Base-by-base conservation (phyloP, 148 eudicot species). In the Chenopodium quinoa region DNA sequence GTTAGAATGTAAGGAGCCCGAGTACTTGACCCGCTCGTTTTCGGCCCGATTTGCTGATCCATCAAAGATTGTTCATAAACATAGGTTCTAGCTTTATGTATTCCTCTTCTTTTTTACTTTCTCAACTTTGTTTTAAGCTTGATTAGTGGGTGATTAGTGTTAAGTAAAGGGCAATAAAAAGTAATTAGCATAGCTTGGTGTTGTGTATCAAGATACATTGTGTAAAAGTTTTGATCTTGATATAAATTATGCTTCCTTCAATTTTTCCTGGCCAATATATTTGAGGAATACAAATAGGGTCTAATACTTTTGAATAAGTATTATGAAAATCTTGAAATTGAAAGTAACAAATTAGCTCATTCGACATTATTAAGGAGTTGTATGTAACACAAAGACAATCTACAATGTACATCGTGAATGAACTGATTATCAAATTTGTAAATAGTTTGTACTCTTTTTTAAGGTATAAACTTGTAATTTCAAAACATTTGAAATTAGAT, bases 31-130 rank as follows among this genome's bases (percentile, higher is more conserved):
- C 79, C 86, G 92, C 67, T 91, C 94, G 2, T 91, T 91, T 79
- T 91, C 92, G 0, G 92, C 92, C 69, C 85, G 94, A 63, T 91
- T 84, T 82, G 94, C 94, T 63, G 89, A 85, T 82, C 92, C 92
- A 22, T 89, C 91, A 22, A 91, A 75, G 81, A 81, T 72, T 68
- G 52, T 71, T 65, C 32, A 48, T 31, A 66, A 66, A 47, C 73
- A 70, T 46, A 79, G 63, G 47, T 75, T 79, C 73, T 47, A 67
- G 19, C 66, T 60, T 73, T 75, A 83, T 50, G 14, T 12, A 14
- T 17, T 48, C n/a, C n/a, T 48, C 25, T 66, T 13, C 17, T 10
- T 27, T 0, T 34, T 50, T 31, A 50, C 14, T 22, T 22, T 1
- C 13, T 17, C 2, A 52, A 19, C 44, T 29, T 70, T 19, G 20